Base-by-base conservation (phyloP, 805 yeast species). In the Cyberlindnera bimundalis region DNA sequence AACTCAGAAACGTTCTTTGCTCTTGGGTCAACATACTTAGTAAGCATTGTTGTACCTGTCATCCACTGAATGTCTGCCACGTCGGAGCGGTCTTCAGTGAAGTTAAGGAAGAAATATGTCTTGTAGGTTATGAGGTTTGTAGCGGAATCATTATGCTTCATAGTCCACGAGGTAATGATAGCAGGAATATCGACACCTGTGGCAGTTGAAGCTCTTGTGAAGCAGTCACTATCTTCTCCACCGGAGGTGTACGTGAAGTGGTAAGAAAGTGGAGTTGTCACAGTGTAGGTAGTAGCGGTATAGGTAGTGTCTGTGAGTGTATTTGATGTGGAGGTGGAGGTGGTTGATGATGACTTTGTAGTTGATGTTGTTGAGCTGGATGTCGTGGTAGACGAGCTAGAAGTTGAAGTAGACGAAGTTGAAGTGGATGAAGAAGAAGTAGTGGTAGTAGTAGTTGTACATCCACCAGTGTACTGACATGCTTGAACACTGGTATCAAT, bases 41-140 rank as follows among this genome's bases (percentile, higher is more conserved):
- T 37, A 23, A 5, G 26, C 12, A 16, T 10, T 6, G 30, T 35
- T 2, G 46, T 27, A 3, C 42, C 40, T 1, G 53, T 43, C 6
- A 43, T 16, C 25, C 49, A 29, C 20, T 43, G 41, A 15, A 52
- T 50, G 27, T 48, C 52, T 17, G 48, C 42, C 10, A 52, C 46
- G 17, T 40, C 47, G 10, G 29, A n/a, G 10, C 43, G 35, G 31
- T 52, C 52, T 19, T 36, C 30, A 4, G 52, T 47, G 42, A 50
- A 52, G 37, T 49, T 52, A 31, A 42, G 42, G 39, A 42, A 31
- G 17, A 35, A 29, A 35, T 46, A 50, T 4, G 29, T 19, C 7
- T 25, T 40, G 43, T 40, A 44, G 9, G 37, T 28, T 14, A 33
- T 13, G 13, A 15, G 14, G 10, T 12, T 19, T 11, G 41, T 27